Evolutionary conservation across 148 eudicot genomes (phyloP), one percentile per base, ranked within the genome.

Genomic region (Amaranthus hypochondriacus): DNA sequence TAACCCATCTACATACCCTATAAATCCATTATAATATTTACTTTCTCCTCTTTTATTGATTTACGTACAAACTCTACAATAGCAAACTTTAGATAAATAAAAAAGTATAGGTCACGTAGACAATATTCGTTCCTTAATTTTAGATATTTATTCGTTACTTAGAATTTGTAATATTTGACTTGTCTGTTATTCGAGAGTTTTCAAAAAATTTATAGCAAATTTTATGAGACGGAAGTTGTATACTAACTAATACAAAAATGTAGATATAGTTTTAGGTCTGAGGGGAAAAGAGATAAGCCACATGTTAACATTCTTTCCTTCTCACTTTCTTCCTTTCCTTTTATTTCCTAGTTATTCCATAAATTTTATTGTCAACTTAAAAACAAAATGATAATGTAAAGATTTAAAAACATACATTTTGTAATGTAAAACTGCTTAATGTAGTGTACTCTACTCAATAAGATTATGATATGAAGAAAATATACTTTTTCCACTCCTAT

Each of bases 241-340:
- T 13, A 18, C 13, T 60, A 64, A 66, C 56, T 21, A 51, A 5
- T 75, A 57, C 62, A 56, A 76, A 66, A 42, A 14, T 76, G 83
- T 76, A 81, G 83, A 80, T 71, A 71, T 76, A 76, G 73, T 68
- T 71, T 59, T 56, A 60, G 60, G 56, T 73, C 54, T 28, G 73
- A 28, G 65, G 76, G 84, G 73, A 70, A 78, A 74, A 78, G 81
- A 65, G 84, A 80, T 57, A 28, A 57, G 53, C 73, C 44, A 65
- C 48, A 66, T 55, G 55, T 71, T 71, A 65, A 62, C 76, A 71
- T 81, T 79, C 81, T 70, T 74, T 75, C 78, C 79, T 79, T 68
- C 66, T 52, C 42, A 39, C 68, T 69, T 70, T 73, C 76, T 81
- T 52, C 72, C 60, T 67, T 21, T 49, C 51, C 12, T 66, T 39